Evolutionary conservation across 2,329 filamentous ascomycete genomes (phyloP), one percentile per base, ranked within the genome.

Genomic region (Tolypocladium album): DNA sequence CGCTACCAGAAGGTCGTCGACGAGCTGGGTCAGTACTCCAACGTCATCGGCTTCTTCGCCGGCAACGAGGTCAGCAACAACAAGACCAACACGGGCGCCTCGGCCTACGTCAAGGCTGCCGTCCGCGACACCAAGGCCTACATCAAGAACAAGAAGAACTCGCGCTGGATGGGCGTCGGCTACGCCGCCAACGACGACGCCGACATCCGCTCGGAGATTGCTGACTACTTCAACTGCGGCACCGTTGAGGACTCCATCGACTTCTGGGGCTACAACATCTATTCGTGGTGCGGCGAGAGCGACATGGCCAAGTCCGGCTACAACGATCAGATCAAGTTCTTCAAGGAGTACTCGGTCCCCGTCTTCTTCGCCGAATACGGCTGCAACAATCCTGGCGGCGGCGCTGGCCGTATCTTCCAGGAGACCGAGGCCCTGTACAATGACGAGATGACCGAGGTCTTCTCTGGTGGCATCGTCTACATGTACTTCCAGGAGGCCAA

Each of bases 261-360:
- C 77, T 97, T 95, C 82, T 99, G 92, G 90, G 94, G 94, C 61
- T 97, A 97, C 88, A 99, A 99, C 82, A 96, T 97, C 78, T 99
- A 99, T 83, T 96, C 92, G 58, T 99, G 94, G 94, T 99, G 94
- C 74, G 94, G 93, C 67, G 75, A 92, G 67, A 96, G 90, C 70
- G 85, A 80, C 69, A 94, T 88, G 78, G 71, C 80, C 42, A 71
- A 81, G 61, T 97, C 94, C 4, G 90, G 91, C 59, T 99, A 92
- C 77, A 81, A 88, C 65, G 82, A 86, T 60, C 89, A 93, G 73
- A 92, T 92, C 67, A 75, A 90, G 65, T 93, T 97, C 78, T 99
- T 97, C 79, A 74, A 80, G 61, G 85, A 88, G 72, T 99, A 94
- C 82, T 90, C 90, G 12, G 90, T 97, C 3, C 94, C 94, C 55